Percentiles rank a stretch among this genome's conserved stretches.
Evolutionary conservation across 225 moss, liverwort and hornwort species (phyloP).

Genomic region (Neckera pumila): DNA sequence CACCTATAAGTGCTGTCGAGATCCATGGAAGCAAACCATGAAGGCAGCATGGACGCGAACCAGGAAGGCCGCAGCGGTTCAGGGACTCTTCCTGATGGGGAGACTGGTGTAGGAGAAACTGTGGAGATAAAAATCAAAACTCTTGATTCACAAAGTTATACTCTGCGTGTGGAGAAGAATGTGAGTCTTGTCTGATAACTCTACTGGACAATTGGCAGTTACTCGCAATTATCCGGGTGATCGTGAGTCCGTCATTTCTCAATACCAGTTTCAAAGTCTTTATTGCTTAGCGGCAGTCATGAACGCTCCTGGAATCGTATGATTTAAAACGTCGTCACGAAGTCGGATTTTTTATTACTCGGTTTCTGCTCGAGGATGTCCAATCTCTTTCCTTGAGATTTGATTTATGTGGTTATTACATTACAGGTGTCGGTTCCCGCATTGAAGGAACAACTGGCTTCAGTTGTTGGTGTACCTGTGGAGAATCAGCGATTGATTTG

Average conservation of each 20-base stretch:
- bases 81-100: conserved; percentile 32
- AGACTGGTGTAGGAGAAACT: conserved; percentile 34
- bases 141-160: conserved; percentile 78
- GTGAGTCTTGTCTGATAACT: conserved; percentile 21
- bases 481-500: conserved; percentile 93
- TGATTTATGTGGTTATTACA: not conserved
- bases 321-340: not conserved
- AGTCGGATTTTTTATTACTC: not conserved
- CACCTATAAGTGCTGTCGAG: not conserved
- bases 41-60: conserved; percentile 34
- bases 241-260: not conserved
- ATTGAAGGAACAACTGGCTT: conserved; percentile 82
- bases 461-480: conserved; percentile 74
- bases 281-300: not conserved
- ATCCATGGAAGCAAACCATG: conserved; percentile 38
- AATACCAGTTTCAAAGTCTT: not conserved
- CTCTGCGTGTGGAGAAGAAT: conserved; percentile 70
- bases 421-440: conserved; percentile 77
- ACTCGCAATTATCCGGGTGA: not conserved
- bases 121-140: conserved; percentile 95
- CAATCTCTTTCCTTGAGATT: not conserved
- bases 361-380: not conserved
- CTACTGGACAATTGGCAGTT: not conserved
- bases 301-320: not conserved
- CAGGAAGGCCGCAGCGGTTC: conserved; percentile 59